phyloP scores from a whole-genome alignment of 192 early-diverging fungal species.

The Pilaira anomala region DNA sequence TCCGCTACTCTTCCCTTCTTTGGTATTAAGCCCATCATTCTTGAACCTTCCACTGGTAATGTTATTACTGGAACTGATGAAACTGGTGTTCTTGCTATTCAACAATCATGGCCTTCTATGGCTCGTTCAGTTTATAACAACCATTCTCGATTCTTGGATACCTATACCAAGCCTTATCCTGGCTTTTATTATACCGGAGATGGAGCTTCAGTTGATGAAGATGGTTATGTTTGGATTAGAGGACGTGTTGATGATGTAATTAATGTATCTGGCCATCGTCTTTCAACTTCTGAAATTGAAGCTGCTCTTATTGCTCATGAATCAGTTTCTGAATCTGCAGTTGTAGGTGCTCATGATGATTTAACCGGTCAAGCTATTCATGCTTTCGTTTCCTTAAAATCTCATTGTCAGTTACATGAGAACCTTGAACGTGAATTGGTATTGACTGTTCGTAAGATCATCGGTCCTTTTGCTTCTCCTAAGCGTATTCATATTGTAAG shows the following conservation, averaged over 20 bases:
- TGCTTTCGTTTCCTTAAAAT: slow-evolving; percentile 77
- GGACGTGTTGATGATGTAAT: slow-evolving; percentile 90
- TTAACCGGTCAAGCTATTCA: slow-evolving; percentile 87
- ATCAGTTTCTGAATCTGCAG: slow-evolving; percentile 87
- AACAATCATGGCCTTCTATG: slow-evolving; percentile 85
- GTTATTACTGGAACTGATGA: slow-evolving; percentile 78
- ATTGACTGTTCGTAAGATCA: slow-evolving; percentile 74
- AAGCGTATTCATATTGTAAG: slow-evolving; percentile 78
- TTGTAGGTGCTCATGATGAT: slow-evolving; percentile 81
- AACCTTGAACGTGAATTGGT: slow-evolving; percentile 56
- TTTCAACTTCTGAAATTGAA: slow-evolving; percentile 93
- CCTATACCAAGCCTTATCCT: slow-evolving; percentile 87
- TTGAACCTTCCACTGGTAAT: slow-evolving; percentile 80
- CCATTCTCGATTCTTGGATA: slow-evolving; percentile 88
- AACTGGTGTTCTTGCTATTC: slow-evolving; percentile 88
- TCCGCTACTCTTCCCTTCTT: slow-evolving; percentile 96
- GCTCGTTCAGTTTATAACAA: slow-evolving; percentile 87
- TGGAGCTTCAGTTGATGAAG: slow-evolving; percentile 85
- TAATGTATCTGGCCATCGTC: slow-evolving; percentile 91
- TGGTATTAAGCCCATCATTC: slow-evolving; percentile 82
- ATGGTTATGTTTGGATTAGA: slow-evolving; percentile 95
- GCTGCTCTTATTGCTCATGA: slow-evolving; percentile 78
- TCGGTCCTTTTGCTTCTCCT: slow-evolving; percentile 92
- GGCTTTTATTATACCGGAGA: slow-evolving; percentile 98
- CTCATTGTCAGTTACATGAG: slow-evolving; percentile 39